Percentiles rank a stretch among this genome's conserved stretches.
phyloP scores from a whole-genome alignment of 345 rosid species.

The Aethionema arabicum region DNA sequence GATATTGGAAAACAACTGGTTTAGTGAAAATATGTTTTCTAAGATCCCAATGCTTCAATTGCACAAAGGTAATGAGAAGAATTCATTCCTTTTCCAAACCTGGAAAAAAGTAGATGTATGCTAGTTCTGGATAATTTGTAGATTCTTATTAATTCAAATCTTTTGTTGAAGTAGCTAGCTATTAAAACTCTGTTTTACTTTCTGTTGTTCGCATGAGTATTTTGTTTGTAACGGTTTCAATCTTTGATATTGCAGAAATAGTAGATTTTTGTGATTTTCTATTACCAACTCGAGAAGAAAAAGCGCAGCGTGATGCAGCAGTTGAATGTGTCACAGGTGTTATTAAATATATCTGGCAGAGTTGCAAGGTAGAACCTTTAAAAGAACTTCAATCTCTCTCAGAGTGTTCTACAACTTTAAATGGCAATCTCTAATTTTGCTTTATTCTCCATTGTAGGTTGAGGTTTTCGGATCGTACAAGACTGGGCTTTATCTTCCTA shows the following conservation, averaged over 20 bases:
- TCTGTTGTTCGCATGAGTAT: not conserved
- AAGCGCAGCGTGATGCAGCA: conserved; percentile 59
- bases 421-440: not conserved
- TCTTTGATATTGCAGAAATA: conserved; percentile 56
- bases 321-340: conserved; percentile 59
- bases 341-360: conserved; percentile 89
- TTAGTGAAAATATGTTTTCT: conserved; percentile 59
- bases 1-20: conserved; percentile 68
- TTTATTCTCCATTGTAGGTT: conserved; percentile 47
- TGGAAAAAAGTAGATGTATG: not conserved
- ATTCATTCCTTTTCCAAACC: not conserved
- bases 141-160: conserved; percentile 1
- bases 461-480: conserved; percentile 86
- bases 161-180: not conserved
- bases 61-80: conserved; percentile 64
- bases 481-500: conserved; percentile 90
- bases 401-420: not conserved
- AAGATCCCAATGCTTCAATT: conserved; percentile 89
- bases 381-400: conserved; percentile 8
- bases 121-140: not conserved
- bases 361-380: conserved; percentile 52
- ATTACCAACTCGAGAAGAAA: conserved; percentile 77
- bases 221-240: conserved; percentile 7
- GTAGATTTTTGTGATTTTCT: conserved; percentile 83
- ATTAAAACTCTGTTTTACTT: not conserved